A percentile compares a stretch with the other conserved stretches of the same genome.
phyloP scores from a whole-genome alignment of 192 early-diverging fungal species.

The Coemansia guatemalensis region DNA sequence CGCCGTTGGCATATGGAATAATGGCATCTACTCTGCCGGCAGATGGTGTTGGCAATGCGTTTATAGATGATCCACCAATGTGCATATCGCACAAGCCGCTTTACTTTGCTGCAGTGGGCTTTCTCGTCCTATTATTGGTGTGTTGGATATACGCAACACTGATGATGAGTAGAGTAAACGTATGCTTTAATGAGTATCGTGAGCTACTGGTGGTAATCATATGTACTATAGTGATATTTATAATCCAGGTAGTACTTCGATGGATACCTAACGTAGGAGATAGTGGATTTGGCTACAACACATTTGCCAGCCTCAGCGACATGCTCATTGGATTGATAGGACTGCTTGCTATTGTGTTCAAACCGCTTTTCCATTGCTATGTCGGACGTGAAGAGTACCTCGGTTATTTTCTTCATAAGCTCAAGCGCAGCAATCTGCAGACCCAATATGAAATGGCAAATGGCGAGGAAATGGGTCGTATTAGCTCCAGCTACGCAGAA shows the following conservation, averaged over 20 bases:
- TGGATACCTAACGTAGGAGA: constrained; percentile 36
- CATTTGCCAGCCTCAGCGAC: constrained; percentile 32
- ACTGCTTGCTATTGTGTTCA: constrained; percentile 18
- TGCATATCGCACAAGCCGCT: constrained; percentile 31
- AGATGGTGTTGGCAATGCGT: constrained; percentile 8
- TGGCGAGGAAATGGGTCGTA: constrained; percentile 21
- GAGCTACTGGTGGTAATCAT: constrained; percentile 30
- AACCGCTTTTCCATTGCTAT: constrained; percentile 27
- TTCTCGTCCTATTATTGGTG: constrained; percentile 18
- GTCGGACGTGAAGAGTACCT: constrained; percentile 24
- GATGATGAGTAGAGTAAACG: constrained; percentile 20
- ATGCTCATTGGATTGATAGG: constrained; percentile 28
- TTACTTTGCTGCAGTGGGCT: constrained; percentile 34
- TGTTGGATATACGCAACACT: constrained; percentile 27
- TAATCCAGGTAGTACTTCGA: constrained; percentile 35
- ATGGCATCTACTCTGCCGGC: constrained; percentile 32
- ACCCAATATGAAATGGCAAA: constrained; percentile 44
- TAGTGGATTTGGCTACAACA: constrained; percentile 34
- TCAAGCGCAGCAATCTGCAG: constrained; percentile 22
- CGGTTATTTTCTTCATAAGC: constrained; percentile 23
- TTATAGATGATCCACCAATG: constrained; percentile 15
- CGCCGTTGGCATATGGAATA: constrained; percentile 27
- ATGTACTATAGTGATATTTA: constrained; percentile 15
- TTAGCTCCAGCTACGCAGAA: constrained; percentile 10
- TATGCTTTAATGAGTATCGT: constrained; percentile 41